These are phyloP conservation scores for Atalantia buxifolia DNA, from an alignment of 345 rosid species.

Conservation along the genomic window DNA sequence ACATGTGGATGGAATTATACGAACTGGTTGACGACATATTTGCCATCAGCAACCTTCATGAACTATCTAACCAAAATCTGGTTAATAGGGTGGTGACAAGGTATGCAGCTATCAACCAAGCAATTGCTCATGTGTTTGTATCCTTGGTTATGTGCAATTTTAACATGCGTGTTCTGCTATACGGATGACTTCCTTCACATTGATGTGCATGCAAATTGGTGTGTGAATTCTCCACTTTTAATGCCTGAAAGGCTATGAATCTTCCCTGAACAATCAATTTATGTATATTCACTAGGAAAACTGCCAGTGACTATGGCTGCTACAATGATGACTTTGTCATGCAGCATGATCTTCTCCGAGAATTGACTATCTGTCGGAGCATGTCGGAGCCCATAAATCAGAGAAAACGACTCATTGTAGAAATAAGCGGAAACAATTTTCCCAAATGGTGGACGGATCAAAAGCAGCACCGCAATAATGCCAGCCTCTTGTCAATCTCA, in stretches of 20 bases:
- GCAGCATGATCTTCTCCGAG: constrained; percentile 49
- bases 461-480: constrained; percentile 18
- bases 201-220: background rate
- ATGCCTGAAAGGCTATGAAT: background rate
- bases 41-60: constrained; percentile 31
- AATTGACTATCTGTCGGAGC: constrained; percentile 36
- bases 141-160: no score
- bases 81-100: constrained; percentile 33
- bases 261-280: background rate
- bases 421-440: constrained; percentile 25
- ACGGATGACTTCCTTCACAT: background rate
- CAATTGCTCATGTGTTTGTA: background rate
- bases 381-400: constrained; percentile 11
- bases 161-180: background rate
- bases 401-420: constrained; percentile 36
- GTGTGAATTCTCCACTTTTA: background rate
- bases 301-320: constrained; percentile 29
- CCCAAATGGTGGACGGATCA: constrained; percentile 47
- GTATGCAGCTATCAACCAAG: constrained; percentile 16
- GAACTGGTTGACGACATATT: constrained; percentile 21
- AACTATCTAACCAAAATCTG: constrained; percentile 40
- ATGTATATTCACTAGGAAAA: constrained; percentile 32
- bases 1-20: constrained; percentile 53
- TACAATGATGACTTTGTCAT: constrained; percentile 32
- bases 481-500: constrained; percentile 42